These are phyloP conservation scores for Podospora fimiseda DNA, from an alignment of 495 filamentous ascomycete genomes.

Conservation along the genomic window DNA sequence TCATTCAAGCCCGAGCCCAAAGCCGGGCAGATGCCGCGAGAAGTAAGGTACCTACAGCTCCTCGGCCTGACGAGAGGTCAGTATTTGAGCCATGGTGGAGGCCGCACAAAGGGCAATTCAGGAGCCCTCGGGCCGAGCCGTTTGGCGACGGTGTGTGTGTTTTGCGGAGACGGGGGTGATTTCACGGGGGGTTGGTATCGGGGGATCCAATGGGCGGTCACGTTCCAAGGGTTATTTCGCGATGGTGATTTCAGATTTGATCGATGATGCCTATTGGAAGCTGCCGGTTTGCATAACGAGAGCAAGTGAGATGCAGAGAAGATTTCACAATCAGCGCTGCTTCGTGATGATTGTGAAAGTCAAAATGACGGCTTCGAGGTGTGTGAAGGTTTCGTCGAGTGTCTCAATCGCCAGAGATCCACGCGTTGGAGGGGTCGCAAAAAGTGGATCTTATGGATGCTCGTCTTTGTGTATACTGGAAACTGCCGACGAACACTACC, in stretches of 20 bases:
- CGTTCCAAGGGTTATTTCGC: no score
- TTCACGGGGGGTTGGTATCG: conserved; percentile 7
- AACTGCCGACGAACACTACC: background rate
- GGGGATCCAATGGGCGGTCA: conserved; percentile 1
- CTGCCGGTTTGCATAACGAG: no score
- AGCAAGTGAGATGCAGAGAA: no score
- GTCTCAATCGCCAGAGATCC: conserved; percentile 1
- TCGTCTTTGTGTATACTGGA: background rate
- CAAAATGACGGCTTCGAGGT: background rate
- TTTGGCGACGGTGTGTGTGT: conserved; percentile 1
- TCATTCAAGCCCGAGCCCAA: background rate
- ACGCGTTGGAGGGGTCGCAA: conserved; percentile 3
- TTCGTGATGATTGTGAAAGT: background rate
- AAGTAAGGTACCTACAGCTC: conserved; percentile 61
- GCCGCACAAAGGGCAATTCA: background rate
- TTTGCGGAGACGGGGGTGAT: conserved; percentile 9
- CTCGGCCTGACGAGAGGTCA: conserved; percentile 75
- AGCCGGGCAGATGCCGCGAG: background rate
- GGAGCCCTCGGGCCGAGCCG: conserved; percentile 2
- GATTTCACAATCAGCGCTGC: background rate
- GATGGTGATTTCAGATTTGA: background rate
- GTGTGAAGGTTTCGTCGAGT: conserved; percentile 8
- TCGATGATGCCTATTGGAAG: no score
- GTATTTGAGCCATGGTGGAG: conserved; percentile 63
- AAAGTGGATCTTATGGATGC: conserved; percentile 3